These are phyloP conservation scores for Suillus weaverae DNA, from an alignment of 768 basidiomycete genomes.

Conservation along the genomic window DNA sequence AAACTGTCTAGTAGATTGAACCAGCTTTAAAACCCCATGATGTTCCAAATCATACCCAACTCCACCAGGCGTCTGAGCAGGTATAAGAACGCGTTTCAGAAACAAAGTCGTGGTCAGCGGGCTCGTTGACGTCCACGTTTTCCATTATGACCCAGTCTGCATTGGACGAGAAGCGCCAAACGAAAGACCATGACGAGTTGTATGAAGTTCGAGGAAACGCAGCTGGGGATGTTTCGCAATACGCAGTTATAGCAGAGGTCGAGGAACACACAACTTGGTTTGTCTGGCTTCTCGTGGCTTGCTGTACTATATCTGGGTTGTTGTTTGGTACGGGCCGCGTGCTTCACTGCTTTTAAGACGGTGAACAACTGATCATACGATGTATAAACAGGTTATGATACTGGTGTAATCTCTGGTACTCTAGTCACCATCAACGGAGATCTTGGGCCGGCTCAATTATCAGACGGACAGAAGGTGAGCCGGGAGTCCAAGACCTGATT, in stretches of 20 bases:
- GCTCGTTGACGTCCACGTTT: background rate
- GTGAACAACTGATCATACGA: constrained; percentile 3
- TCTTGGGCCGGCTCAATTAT: constrained; percentile 56
- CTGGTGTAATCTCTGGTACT: constrained; percentile 80
- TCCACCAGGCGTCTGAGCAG: background rate
- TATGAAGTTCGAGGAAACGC: constrained; percentile 17
- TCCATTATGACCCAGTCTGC: background rate
- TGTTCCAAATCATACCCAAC: background rate
- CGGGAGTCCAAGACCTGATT: background rate
- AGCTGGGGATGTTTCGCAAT: constrained; percentile 56
- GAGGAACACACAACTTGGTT: constrained; percentile 71
- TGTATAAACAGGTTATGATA: constrained; percentile 64
- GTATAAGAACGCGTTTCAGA: background rate
- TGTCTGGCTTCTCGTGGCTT: constrained; percentile 73
- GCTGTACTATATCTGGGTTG: constrained; percentile 74
- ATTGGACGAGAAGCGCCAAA: background rate
- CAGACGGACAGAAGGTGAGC: constrained; percentile 61
- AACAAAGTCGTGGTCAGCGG: background rate
- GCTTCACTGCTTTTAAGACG: background rate
- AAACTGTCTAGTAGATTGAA: background rate
- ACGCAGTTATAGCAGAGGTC: constrained; percentile 60
- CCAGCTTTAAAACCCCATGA: background rate
- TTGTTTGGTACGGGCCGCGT: constrained; percentile 58
- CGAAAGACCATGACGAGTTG: constrained; percentile 13
- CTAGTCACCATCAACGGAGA: constrained; percentile 71